Evolutionary conservation across 2,329 filamentous ascomycete genomes (phyloP), one percentile per base, ranked within the genome.

Genomic region (Falciphora oryzae): DNA sequence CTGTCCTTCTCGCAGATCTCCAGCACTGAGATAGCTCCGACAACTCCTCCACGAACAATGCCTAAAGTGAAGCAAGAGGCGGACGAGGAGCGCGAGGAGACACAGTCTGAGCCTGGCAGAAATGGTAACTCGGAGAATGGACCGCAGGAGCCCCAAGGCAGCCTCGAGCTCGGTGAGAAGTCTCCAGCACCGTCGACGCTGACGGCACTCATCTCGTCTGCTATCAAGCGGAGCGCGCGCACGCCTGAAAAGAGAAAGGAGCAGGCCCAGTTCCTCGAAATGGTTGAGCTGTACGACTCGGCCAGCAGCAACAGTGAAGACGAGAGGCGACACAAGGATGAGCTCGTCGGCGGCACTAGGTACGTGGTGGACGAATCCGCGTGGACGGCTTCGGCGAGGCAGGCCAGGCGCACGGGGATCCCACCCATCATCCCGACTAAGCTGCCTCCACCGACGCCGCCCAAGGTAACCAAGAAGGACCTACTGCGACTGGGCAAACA

Each of bases 401-500:
- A 22, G 10, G 57, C 56, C 11, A 35, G 22, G 53, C 18, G 18
- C 29, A 58, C 62, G 13, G 62, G 62, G 18, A 44, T 63, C 18
- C 62, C 62, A 4, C 56, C 56, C 32, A 63, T 63, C 28, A 27
- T 38, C 10, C 62, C 53, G 18, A 59, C 62, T 11, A 57, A n/a
- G 28, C 29, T 2, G 25, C 50, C 18, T 3, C 13, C 14, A 22
- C 61, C 11, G 16, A 5, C 22, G 44, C 29, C 61, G 4, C 44
- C 14, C 28, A 38, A 29, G 27, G 56, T 18, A 11, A 28, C 44
- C 22, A 22, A 22, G 50, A 22, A 57, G 25, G 27, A 56, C 18
- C 22, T 63, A 13, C 25, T 63, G n/a, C 56, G 22, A 2, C n/a
- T 38, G 31, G 62, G 62, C 25, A 25, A 27, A 16, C 31, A 57